Evolutionary conservation across 2,329 filamentous ascomycete genomes (phyloP).

Genomic region (Aspergillus fijiensis): DNA sequence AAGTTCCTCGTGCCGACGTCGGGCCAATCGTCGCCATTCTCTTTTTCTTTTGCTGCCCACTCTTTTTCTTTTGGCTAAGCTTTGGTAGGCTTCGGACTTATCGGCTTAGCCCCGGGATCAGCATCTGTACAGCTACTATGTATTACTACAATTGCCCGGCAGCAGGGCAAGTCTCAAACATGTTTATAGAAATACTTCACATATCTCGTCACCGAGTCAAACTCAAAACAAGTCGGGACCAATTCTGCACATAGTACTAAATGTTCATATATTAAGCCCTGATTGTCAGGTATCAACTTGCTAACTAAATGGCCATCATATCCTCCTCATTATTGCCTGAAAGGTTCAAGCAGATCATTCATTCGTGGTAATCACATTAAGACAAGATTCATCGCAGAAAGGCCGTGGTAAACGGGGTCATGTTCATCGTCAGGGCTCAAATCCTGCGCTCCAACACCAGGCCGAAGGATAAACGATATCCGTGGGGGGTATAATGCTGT

Average conservation of each 20-base stretch:
- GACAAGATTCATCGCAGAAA: slow-evolving; percentile 10
- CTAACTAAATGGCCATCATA: background rate
- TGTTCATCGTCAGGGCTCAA: slow-evolving; percentile 13
- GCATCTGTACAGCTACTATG: background rate
- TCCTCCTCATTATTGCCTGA: slow-evolving; percentile 18
- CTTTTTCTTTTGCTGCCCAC: background rate
- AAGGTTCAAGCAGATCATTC: slow-evolving; percentile 19
- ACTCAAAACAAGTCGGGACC: background rate
- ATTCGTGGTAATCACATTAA: slow-evolving; percentile 13
- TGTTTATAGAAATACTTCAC: too few relatives aligned
- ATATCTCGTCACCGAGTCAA: too few relatives aligned
- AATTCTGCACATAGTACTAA: background rate
- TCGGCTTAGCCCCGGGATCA: background rate
- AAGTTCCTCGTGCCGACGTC: background rate
- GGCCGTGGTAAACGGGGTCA: slow-evolving; percentile 12
- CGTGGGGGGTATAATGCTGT: slow-evolving; percentile 27
- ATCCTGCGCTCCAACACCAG: slow-evolving; percentile 12
- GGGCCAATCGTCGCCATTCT: background rate
- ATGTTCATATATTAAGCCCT: background rate
- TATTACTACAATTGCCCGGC: background rate
- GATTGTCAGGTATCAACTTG: background rate
- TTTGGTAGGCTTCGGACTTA: background rate
- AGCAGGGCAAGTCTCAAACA: background rate
- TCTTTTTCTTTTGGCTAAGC: background rate
- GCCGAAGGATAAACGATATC: slow-evolving; percentile 17